Evolutionary conservation across 352 stramenopile species (phyloP).

Genomic region (Pythium aquatile): DNA sequence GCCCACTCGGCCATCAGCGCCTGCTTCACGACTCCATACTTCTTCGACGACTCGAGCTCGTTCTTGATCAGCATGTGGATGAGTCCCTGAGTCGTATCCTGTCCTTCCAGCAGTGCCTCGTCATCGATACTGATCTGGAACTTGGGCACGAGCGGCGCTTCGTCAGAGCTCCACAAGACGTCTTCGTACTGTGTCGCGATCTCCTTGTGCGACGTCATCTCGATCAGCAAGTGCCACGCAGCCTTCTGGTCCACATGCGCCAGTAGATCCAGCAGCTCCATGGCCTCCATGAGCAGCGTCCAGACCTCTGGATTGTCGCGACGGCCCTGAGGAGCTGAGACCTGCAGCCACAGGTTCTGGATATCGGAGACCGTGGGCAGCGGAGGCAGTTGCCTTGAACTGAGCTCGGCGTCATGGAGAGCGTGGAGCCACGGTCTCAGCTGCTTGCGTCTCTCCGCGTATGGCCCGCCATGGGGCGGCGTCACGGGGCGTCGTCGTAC

Average conservation of each 20-base stretch:
- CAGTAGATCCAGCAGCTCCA: constrained; percentile 20
- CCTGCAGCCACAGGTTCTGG: not conserved
- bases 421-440: constrained; percentile 22
- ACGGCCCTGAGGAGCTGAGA: not conserved
- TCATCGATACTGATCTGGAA: constrained; percentile 7
- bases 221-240: constrained; percentile 18
- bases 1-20: constrained; percentile 6
- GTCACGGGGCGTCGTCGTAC: not conserved
- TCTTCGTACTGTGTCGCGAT: constrained; percentile 7
- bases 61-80: constrained; percentile 18
- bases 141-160: not conserved
- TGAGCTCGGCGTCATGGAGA: constrained; percentile 3
- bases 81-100: constrained; percentile 9
- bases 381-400: not conserved
- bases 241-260: constrained; percentile 15
- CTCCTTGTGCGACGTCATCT: not conserved
- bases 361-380: constrained; percentile 24
- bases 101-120: constrained; percentile 9
- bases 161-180: not conserved
- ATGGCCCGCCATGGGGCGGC: not conserved
- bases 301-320: constrained; percentile 18
- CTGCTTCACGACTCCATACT: constrained; percentile 1
- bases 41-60: constrained; percentile 13
- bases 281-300: constrained; percentile 16
- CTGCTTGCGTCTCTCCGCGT: not conserved